These are phyloP conservation scores for Lipomyces orientalis DNA, from an alignment of 805 yeast genomes.

Conservation along the genomic window DNA sequence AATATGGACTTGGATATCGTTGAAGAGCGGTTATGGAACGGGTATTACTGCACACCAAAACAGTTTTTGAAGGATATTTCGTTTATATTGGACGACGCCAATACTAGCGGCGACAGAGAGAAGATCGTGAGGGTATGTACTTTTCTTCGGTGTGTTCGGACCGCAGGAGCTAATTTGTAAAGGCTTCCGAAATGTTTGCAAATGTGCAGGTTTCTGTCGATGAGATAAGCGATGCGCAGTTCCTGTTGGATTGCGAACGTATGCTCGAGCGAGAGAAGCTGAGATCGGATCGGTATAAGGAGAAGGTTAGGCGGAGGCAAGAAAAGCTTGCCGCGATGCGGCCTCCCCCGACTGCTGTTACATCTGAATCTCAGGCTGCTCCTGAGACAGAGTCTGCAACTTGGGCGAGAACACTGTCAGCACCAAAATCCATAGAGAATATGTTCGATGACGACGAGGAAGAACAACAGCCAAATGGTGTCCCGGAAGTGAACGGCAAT, in stretches of 20 bases:
- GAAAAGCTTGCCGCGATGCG: conserved; percentile 12
- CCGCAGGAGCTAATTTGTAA: conserved; percentile 32
- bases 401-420: neutral
- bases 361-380: conserved; percentile 4
- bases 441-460: conserved; percentile 25
- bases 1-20: conserved; percentile 94
- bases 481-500: neutral
- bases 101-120: conserved; percentile 79
- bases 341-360: neutral
- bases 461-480: conserved; percentile 10
- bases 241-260: conserved; percentile 76
- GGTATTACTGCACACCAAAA: conserved; percentile 88
- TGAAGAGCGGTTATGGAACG: conserved; percentile 97
- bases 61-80: conserved; percentile 86
- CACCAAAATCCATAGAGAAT: conserved; percentile 15
- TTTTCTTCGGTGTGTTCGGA: neutral
- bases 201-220: conserved; percentile 96
- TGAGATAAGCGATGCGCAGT: conserved; percentile 73
- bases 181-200: conserved; percentile 93
- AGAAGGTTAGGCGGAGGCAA: conserved; percentile 43
- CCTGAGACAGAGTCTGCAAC: conserved; percentile 7
- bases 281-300: conserved; percentile 47
- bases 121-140: conserved; percentile 56
- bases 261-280: conserved; percentile 69
- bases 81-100: conserved; percentile 80